Conservation (phyloP, 768 basidiomycete species). For the Kwoniella newhampshirensis region DNA sequence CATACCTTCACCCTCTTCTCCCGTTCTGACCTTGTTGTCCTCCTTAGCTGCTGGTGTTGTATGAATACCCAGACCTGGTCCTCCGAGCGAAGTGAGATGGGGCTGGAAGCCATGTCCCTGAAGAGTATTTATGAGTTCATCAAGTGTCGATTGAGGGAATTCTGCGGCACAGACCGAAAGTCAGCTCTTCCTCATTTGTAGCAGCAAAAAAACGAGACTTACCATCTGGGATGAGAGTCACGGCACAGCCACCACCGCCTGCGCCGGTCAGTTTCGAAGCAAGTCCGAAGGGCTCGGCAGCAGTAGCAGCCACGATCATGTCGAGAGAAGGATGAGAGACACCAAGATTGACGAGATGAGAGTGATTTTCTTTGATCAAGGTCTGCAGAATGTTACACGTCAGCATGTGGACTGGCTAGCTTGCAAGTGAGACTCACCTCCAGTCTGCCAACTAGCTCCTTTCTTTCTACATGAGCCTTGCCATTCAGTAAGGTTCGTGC, state of each 20-base stretch:
- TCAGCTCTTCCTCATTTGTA: constrained; percentile 2
- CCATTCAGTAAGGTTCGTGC: constrained; percentile 71
- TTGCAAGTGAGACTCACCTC: constrained; percentile 60
- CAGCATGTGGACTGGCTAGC: constrained; percentile 1
- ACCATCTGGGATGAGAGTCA: constrained; percentile 94
- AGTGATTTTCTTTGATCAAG: constrained; percentile 86
- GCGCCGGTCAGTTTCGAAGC: constrained; percentile 89
- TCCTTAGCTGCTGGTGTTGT: neutral
- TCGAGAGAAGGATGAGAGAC: constrained; percentile 91
- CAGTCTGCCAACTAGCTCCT: constrained; percentile 64
- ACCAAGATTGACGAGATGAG: constrained; percentile 74
- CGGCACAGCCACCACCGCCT: constrained; percentile 96
- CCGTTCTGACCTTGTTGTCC: constrained; percentile 7
- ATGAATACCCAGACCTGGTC: constrained; percentile 79
- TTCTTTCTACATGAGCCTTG: constrained; percentile 67
- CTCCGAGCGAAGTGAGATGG: constrained; percentile 90
- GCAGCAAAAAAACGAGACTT: constrained; percentile 44
- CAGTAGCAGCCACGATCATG: constrained; percentile 70
- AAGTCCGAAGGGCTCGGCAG: constrained; percentile 64
- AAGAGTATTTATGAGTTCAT: constrained; percentile 64
- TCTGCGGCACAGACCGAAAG: constrained; percentile 57
- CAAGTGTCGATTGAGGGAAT: constrained; percentile 64
- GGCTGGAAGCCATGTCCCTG: constrained; percentile 68
- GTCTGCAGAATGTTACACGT: constrained; percentile 56
- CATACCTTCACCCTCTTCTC: constrained; percentile 35